Evolutionary conservation across 805 yeast genomes (phyloP).

Genomic region (Candida silvicultrix): DNA sequence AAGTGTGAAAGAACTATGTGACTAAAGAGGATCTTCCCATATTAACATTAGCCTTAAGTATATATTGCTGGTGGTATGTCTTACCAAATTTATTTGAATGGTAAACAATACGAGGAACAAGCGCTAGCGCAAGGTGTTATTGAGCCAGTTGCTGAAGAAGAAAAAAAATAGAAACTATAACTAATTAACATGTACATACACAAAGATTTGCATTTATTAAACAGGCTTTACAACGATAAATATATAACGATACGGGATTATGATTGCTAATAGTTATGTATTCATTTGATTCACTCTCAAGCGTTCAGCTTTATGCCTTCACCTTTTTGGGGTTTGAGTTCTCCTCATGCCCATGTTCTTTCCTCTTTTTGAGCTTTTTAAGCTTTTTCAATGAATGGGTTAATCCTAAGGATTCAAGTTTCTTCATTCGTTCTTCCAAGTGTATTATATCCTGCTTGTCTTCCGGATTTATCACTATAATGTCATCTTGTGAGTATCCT

Average conservation of each 20-base stretch:
- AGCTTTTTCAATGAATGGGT: slow-evolving; percentile 30
- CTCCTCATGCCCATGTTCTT: slow-evolving; percentile 2
- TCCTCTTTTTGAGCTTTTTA: slow-evolving; percentile 17
- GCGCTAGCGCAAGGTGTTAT: slow-evolving; percentile 1
- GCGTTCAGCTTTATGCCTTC: too few relatives aligned
- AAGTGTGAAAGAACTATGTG: neutral
- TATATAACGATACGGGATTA: too few relatives aligned
- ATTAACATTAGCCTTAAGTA: slow-evolving; percentile 18
- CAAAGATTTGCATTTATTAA: too few relatives aligned
- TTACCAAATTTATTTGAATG: slow-evolving; percentile 46
- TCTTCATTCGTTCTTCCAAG: slow-evolving; percentile 18
- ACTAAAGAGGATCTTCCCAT: neutral
- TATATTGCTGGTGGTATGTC: slow-evolving; percentile 48
- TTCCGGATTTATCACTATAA: slow-evolving; percentile 32
- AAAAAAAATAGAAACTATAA: neutral
- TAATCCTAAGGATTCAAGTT: slow-evolving; percentile 20
- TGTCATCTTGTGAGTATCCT: slow-evolving; percentile 18
- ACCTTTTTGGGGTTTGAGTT: neutral
- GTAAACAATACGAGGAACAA: slow-evolving; percentile 43
- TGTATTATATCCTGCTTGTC: slow-evolving; percentile 13
- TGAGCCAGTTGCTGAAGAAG: neutral
- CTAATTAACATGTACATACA: neutral
- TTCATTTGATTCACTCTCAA: too few relatives aligned
- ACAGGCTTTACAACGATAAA: too few relatives aligned
- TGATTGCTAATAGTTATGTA: too few relatives aligned